phyloP scores from a whole-genome alignment of 768 basidiomycete species.

The Russula sp. region DNA sequence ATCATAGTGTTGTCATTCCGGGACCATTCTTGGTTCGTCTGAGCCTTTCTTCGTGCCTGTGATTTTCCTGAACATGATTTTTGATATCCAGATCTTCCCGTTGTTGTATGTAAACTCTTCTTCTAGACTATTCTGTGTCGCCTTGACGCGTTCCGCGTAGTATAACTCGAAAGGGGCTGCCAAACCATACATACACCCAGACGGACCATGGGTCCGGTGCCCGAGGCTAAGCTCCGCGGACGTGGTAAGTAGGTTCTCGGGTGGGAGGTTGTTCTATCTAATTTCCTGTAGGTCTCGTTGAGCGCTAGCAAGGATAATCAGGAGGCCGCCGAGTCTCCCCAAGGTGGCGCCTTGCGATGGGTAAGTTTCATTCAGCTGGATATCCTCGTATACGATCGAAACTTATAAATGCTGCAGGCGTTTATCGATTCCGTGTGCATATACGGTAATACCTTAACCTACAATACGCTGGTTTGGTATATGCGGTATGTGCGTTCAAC shows the following conservation, averaged over 20 bases:
- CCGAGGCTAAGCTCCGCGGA: not conserved
- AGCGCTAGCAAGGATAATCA: not conserved
- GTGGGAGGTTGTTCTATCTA: not conserved
- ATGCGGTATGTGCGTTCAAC: not conserved
- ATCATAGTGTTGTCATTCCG: constrained; percentile 1
- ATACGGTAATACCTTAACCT: not conserved
- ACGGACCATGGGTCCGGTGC: not conserved
- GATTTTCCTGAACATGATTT: not conserved
- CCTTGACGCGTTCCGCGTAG: not conserved
- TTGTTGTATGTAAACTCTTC: not conserved
- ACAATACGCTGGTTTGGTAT: not conserved
- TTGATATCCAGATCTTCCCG: not conserved
- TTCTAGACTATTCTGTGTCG: not conserved
- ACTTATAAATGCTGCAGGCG: not conserved
- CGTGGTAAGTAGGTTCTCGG: not conserved
- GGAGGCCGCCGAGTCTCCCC: not conserved
- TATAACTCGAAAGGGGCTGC: not conserved
- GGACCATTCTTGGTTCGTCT: constrained; percentile 1
- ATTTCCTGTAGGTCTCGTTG: constrained; percentile 3
- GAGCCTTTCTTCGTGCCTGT: not conserved
- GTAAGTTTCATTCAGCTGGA: not conserved
- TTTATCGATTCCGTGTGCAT: constrained; percentile 14
- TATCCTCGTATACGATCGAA: not conserved
- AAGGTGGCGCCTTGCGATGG: not conserved
- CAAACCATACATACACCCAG: not conserved